These are phyloP conservation scores for Nadsonia commutata DNA, from an alignment of 1,139 yeast genomes.

Conservation along the genomic window DNA sequence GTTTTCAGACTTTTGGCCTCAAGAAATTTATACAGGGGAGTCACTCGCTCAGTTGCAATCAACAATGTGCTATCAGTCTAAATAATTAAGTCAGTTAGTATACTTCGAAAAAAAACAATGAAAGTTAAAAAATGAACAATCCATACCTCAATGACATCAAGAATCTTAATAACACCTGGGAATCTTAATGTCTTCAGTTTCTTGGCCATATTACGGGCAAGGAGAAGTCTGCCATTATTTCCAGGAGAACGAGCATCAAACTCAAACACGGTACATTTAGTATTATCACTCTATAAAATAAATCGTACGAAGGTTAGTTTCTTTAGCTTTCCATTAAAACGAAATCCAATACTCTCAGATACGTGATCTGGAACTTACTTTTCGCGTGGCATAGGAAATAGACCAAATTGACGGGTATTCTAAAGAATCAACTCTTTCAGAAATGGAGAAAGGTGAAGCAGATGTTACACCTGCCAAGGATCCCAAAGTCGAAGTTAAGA, in stretches of 20 bases:
- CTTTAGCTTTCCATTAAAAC: slow-evolving; percentile 11
- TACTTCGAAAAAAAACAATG: neutral
- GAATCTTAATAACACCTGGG: slow-evolving; percentile 59
- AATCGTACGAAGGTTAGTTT: slow-evolving; percentile 15
- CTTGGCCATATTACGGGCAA: slow-evolving; percentile 51
- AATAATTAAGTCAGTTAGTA: slow-evolving; percentile 5
- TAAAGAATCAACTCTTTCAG: neutral
- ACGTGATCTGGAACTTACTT: slow-evolving; percentile 4
- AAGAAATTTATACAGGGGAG: slow-evolving; percentile 33
- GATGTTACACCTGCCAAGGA: neutral
- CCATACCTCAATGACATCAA: slow-evolving; percentile 47
- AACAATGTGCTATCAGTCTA: slow-evolving; percentile 46
- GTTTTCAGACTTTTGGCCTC: slow-evolving; percentile 10
- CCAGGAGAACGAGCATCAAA: slow-evolving; percentile 36
- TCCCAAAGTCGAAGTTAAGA: neutral
- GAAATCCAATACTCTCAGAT: slow-evolving; percentile 14
- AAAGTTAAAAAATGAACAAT: neutral
- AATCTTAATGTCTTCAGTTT: slow-evolving; percentile 55
- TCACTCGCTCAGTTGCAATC: slow-evolving; percentile 62
- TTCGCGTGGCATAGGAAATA: neutral
- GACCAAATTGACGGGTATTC: neutral
- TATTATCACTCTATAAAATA: slow-evolving; percentile 10
- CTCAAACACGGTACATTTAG: slow-evolving; percentile 42
- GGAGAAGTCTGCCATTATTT: slow-evolving; percentile 24
- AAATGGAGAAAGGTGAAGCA: neutral